Percentiles rank a stretch among this genome's conserved stretches.
These are phyloP conservation scores for Massariosphaeria phaeospora DNA, from an alignment of 495 filamentous ascomycete species.

Conservation along the genomic window DNA sequence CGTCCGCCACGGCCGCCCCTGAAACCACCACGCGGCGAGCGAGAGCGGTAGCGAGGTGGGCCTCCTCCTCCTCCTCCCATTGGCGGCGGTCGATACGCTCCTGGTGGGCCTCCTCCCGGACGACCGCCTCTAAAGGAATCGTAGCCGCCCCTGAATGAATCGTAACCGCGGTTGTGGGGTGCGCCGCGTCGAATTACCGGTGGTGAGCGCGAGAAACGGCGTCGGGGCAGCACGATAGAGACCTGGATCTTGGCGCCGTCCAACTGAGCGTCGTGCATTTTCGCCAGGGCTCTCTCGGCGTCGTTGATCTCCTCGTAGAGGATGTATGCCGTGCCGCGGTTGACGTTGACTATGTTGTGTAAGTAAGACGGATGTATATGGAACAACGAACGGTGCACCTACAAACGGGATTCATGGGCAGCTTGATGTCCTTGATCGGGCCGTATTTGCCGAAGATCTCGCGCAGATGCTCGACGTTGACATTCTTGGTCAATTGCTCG, in stretches of 20 bases:
- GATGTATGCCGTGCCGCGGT: conserved; percentile 92
- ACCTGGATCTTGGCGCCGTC: conserved; percentile 86
- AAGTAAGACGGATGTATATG: conserved; percentile 7
- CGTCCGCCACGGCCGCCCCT: conserved; percentile 36
- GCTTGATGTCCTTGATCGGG: conserved; percentile 74
- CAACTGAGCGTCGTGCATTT: conserved; percentile 97
- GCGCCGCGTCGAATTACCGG: conserved; percentile 1
- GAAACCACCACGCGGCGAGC: conserved; percentile 43
- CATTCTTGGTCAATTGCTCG: conserved; percentile 93
- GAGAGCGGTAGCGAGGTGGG: conserved; percentile 30
- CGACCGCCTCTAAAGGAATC: too few species aligned
- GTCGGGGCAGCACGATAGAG: conserved; percentile 86
- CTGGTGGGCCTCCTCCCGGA: conserved; percentile 34
- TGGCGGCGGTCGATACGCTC: conserved; percentile 36
- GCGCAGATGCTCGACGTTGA: conserved; percentile 77
- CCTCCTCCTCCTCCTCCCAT: conserved; percentile 38
- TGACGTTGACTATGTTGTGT: conserved; percentile 64
- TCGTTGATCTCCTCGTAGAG: conserved; percentile 70
- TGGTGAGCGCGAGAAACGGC: conserved; percentile 45
- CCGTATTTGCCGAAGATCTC: conserved; percentile 94
- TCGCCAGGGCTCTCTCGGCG: conserved; percentile 83
- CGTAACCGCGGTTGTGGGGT: conserved; percentile 6
- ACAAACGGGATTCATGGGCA: conserved; percentile 87
- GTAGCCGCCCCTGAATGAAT: conserved; percentile 20
- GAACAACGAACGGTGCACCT: conserved; percentile 34